A percentile compares a stretch with the other conserved stretches of the same genome.
These are phyloP conservation scores for Candida nanaspora DNA, from an alignment of 805 yeast species.

Conservation along the genomic window DNA sequence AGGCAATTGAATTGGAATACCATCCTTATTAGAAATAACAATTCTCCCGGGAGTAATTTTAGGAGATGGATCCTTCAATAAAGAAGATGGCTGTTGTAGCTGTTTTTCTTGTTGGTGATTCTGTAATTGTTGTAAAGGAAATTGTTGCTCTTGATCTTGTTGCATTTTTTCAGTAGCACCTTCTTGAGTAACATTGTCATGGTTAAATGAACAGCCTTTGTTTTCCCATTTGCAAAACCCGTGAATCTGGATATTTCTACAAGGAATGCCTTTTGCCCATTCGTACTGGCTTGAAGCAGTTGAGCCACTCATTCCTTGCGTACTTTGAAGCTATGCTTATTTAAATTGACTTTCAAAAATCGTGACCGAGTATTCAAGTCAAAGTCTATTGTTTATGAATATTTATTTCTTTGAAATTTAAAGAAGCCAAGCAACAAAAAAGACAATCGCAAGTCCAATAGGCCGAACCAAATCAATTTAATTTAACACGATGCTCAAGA, in stretches of 20 bases:
- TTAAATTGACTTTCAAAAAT: no score
- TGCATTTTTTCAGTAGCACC: not conserved
- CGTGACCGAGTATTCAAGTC: no score
- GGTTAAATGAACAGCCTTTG: conserved; percentile 81
- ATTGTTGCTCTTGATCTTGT: conserved; percentile 7
- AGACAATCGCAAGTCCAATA: no score
- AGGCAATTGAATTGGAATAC: conserved; percentile 2
- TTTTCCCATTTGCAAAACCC: conserved; percentile 85
- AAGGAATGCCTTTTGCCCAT: conserved; percentile 68
- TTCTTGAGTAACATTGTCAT: conserved; percentile 31
- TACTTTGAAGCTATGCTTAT: no score
- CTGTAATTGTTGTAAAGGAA: conserved; percentile 4
- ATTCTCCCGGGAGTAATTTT: conserved; percentile 3
- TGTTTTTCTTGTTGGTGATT: not conserved
- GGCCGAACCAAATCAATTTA: no score
- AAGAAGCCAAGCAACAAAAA: no score
- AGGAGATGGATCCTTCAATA: conserved; percentile 1
- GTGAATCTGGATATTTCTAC: conserved; percentile 77
- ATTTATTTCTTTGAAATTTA: no score
- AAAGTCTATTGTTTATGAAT: no score
- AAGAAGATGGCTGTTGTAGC: conserved; percentile 2
- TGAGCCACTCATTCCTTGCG: not conserved
- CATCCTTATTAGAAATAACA: conserved; percentile 3
- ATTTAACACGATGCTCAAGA: no score
- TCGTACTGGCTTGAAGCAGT: conserved; percentile 30